Conservation (phyloP, 2,329 filamentous ascomycete genomes). For the Fusarium phyllophilum region DNA sequence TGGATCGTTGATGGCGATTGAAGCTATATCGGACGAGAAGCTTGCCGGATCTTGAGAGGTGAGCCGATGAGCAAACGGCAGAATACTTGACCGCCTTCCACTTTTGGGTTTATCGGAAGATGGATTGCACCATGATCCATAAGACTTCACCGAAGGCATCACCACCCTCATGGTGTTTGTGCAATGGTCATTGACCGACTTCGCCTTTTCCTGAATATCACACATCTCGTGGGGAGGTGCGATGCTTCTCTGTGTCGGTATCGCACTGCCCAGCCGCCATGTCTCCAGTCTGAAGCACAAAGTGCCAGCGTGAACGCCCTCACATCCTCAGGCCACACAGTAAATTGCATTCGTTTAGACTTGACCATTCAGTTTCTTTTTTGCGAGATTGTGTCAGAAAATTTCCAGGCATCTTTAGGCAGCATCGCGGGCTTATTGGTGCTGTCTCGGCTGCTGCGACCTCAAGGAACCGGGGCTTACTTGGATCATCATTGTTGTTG, state of each 20-base stretch:
- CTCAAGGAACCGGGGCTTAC: not conserved
- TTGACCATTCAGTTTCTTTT: not conserved
- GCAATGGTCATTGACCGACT: accelerated
- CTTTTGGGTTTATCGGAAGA: not conserved
- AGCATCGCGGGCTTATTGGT: not conserved
- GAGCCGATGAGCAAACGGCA: conserved; percentile 41
- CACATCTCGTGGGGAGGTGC: accelerated
- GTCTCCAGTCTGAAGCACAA: not conserved
- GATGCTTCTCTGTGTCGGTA: too few relatives aligned
- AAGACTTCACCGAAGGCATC: not conserved
- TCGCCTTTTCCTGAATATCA: accelerated
- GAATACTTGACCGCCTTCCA: conserved; percentile 37
- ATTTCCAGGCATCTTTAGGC: not conserved
- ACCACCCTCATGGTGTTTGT: accelerated
- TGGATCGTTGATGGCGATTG: conserved; percentile 11
- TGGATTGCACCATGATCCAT: not conserved
- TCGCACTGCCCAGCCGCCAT: accelerated
- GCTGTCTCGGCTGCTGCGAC: not conserved
- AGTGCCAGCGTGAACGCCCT: not conserved
- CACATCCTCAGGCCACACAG: not conserved
- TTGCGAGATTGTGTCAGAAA: not conserved
- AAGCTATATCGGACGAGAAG: conserved; percentile 40
- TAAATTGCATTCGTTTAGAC: not conserved
- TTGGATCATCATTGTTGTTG: not conserved
- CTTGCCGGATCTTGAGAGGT: conserved; percentile 37